Evolutionary conservation across 805 yeast species (phyloP), one percentile per base, ranked within the genome.

Genomic region (Alloascoidea africana): DNA sequence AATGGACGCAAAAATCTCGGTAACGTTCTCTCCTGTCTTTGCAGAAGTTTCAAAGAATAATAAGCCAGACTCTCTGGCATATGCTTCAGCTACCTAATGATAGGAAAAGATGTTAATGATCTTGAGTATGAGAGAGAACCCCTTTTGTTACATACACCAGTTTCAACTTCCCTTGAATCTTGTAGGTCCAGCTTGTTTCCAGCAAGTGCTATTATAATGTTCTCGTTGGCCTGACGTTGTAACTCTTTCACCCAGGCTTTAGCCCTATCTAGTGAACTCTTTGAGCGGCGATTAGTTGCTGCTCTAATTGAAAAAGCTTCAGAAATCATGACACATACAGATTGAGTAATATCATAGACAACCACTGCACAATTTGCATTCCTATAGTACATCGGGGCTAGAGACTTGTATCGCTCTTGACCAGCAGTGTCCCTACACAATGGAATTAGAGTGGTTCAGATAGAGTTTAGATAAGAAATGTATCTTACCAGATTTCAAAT

Each of bases 391-490:
- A 82, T 76, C 14, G 93, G 91, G 0, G 91, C 86, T 43, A 81
- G 58, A 14, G 84, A 76, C 50, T 79, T 82, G 61, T 82, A 82
- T 36, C 93, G 63, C 52, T 81, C 93, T 53, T 81, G 98, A 17
- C 98, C 98, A 0, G 98, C 98, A 11, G 98, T 89, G 54, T 89
- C 98, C 94, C 91, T 50, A 35, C n/a, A n/a, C 5, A 15, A 16
- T 23, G 30, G n/a, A 23, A 23, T 23, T 23, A 23, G 30, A 8
- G 8, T 23, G 13, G n/a, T 23, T 8, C 30, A 8, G n/a, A 23
- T 23, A 8, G n/a, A 23, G n/a, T 8, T 8, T n/a, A 8, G n/a
- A 8, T 23, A n/a, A 23, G 8, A 23, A 23, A 23, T n/a, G 15
- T 13, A 6, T 32, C 51, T 8, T 46, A 50, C 68, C 73, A 67